Evolutionary conservation across 176 grass and related monocot genomes (phyloP), one percentile per base, ranked within the genome.

Genomic region (Carex littledalei): DNA sequence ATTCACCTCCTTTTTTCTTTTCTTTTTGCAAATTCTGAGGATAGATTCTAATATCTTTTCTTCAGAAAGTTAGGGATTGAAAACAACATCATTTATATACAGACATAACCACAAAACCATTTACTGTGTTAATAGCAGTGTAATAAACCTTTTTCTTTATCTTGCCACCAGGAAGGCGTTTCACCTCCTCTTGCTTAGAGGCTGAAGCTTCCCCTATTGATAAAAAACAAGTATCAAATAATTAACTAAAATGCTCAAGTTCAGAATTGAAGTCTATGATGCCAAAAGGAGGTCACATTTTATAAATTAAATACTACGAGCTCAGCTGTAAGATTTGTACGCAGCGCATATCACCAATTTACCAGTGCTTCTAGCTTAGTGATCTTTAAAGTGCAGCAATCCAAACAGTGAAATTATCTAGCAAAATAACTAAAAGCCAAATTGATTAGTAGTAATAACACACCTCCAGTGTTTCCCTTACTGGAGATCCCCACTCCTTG

Each of bases 101-200:
- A 73, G 17, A 8, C 35, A 49, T 16, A 17, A 22, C 73, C 15
- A 37, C 0, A 53, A 78, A 78, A 53, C 22, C 9, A 56, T 26
- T 10, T 26, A 15, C n/a, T n/a, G n/a, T n/a, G n/a, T n/a, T n/a
- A n/a, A n/a, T 37, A 63, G 79, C 39, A 31, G 61, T 31, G 65
- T 20, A 52, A 89, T 80, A 55, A 55, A 99, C 97, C 90, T 99
- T 99, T 71, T 96, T 99, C 93, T 96, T 99, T 78, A 94, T 67
- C 88, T 99, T 99, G 63, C 97, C 97, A 85, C 97, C 97, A 65
- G 93, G 93, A 85, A 99, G 88, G 73, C 97, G 97, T 74, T 96
- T 99, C 50, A 92, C 88, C 72, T 99, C 93, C 60, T 92, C 90
- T 43, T 76, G 87, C 87, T 98, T 98, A 8, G 93, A 92, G 50